A percentile compares a stretch with the other conserved stretches of the same genome.
These are phyloP conservation scores for Paracorniculantispora psalliotae DNA, from an alignment of 2,329 filamentous ascomycete genomes.

Conservation along the genomic window DNA sequence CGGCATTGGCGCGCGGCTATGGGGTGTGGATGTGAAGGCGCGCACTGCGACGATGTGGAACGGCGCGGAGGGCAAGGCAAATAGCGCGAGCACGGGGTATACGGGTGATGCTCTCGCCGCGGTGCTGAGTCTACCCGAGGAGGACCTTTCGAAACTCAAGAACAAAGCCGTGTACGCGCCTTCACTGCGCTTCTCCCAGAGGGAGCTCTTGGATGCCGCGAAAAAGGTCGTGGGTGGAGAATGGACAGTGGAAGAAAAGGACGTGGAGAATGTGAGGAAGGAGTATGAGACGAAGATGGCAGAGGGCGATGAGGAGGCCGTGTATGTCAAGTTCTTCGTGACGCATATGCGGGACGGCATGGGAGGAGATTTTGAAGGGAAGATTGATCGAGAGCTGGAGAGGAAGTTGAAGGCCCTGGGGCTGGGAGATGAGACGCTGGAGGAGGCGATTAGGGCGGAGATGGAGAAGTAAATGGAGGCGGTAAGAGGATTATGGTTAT, in stretches of 20 bases:
- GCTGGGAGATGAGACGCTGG: not conserved
- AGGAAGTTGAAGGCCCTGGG: not conserved
- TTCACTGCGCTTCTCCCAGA: constrained; percentile 26
- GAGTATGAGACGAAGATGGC: not conserved
- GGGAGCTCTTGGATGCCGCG: constrained; percentile 30
- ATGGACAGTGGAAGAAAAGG: constrained; percentile 22
- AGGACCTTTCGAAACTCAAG: constrained; percentile 22
- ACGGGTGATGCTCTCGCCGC: constrained; percentile 32
- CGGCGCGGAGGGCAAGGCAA: constrained; percentile 24
- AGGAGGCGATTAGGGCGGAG: not conserved
- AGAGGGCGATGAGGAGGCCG: not conserved
- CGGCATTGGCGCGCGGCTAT: constrained; percentile 23
- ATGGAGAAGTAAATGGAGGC: not conserved
- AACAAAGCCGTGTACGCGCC: constrained; percentile 30
- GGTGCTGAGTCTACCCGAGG: constrained; percentile 29
- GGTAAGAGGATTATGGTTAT: not conserved
- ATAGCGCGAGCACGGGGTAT: constrained; percentile 25
- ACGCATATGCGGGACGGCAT: constrained; percentile 26
- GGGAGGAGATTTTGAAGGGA: constrained; percentile 29
- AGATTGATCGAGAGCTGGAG: constrained; percentile 19
- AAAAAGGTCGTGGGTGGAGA: constrained; percentile 20
- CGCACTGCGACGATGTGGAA: constrained; percentile 27
- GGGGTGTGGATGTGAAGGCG: constrained; percentile 28
- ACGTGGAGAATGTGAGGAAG: not conserved
- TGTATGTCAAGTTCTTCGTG: constrained; percentile 22